These are phyloP conservation scores for Berkeleyomyces basicola DNA, from an alignment of 2,329 filamentous ascomycete genomes.

Conservation along the genomic window DNA sequence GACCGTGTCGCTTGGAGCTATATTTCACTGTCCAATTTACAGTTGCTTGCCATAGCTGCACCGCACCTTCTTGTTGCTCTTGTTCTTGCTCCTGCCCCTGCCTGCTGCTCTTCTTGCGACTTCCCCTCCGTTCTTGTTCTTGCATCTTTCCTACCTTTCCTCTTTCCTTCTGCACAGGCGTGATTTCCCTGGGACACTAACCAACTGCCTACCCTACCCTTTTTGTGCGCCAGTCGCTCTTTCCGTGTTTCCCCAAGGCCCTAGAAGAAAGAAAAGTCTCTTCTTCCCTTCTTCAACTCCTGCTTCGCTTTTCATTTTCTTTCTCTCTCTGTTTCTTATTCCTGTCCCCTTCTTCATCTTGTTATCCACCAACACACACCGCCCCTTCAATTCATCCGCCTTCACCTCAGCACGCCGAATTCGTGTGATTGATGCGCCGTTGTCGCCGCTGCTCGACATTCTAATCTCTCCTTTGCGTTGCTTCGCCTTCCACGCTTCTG, in stretches of 20 bases:
- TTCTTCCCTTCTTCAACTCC: conserved; percentile 3
- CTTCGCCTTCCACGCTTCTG: too few relatives aligned
- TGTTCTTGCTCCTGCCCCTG: conserved; percentile 14
- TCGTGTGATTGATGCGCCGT: not conserved
- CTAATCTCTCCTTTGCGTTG: too few relatives aligned
- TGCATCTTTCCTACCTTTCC: conserved; percentile 14
- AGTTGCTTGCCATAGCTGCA: conserved; percentile 13
- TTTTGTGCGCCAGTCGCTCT: conserved; percentile 5
- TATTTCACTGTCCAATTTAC: conserved; percentile 3
- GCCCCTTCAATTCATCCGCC: not conserved
- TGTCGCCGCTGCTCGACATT: too few relatives aligned
- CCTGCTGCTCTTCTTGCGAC: not conserved
- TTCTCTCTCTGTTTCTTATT: not conserved
- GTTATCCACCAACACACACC: not conserved
- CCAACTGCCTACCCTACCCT: conserved; percentile 15
- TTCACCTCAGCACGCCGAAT: not conserved
- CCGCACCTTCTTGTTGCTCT: conserved; percentile 7
- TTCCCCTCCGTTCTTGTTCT: conserved; percentile 9
- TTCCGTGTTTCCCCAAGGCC: conserved; percentile 5
- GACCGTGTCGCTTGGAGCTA: conserved; percentile 11
- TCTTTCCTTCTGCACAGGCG: conserved; percentile 9
- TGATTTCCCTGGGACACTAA: conserved; percentile 7
- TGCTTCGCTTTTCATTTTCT: conserved; percentile 1
- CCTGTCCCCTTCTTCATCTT: not conserved
- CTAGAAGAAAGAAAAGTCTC: conserved; percentile 5